These are phyloP conservation scores for Phytophthora pseudosyringae DNA, from an alignment of 352 stramenopile genomes.

Conservation along the genomic window DNA sequence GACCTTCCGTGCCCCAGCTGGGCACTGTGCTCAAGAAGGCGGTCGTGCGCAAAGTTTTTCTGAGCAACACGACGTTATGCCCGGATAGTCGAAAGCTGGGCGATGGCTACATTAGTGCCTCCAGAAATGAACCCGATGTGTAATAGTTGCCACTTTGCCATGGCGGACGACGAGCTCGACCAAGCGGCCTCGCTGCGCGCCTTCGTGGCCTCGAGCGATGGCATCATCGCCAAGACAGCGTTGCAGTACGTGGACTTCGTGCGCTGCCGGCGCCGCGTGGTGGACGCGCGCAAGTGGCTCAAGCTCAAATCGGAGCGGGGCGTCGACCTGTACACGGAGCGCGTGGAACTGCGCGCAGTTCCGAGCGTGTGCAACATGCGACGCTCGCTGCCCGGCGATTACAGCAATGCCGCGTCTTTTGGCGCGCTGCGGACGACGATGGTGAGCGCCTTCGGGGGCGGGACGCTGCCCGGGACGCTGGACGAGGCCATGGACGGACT, in stretches of 20 bases:
- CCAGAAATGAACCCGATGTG: constrained; percentile 8
- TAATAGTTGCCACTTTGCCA: constrained; percentile 1
- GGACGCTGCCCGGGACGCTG: constrained; percentile 50
- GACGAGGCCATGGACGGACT: constrained; percentile 58
- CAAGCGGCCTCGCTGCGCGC: constrained; percentile 36
- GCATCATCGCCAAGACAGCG: constrained; percentile 61
- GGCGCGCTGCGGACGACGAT: constrained; percentile 39
- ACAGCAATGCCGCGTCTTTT: constrained; percentile 17
- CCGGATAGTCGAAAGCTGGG: not conserved
- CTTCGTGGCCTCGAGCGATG: constrained; percentile 57
- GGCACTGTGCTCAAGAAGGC: too few species aligned
- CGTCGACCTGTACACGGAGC: constrained; percentile 64
- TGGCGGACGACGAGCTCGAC: constrained; percentile 14
- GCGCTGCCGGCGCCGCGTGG: constrained; percentile 40
- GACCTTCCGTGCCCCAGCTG: too few species aligned
- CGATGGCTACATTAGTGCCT: constrained; percentile 21
- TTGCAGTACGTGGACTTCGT: constrained; percentile 57
- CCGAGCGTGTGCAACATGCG: constrained; percentile 12
- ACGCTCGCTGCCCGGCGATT: constrained; percentile 21
- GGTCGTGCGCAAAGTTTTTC: not conserved
- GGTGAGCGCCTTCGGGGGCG: constrained; percentile 63
- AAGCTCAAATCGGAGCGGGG: constrained; percentile 52
- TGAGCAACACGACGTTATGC: constrained; percentile 3
- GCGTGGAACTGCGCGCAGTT: constrained; percentile 33
- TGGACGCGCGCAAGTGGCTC: constrained; percentile 46